These are phyloP conservation scores for Pythium myriotylum DNA, from an alignment of 352 stramenopile genomes.

Conservation along the genomic window DNA sequence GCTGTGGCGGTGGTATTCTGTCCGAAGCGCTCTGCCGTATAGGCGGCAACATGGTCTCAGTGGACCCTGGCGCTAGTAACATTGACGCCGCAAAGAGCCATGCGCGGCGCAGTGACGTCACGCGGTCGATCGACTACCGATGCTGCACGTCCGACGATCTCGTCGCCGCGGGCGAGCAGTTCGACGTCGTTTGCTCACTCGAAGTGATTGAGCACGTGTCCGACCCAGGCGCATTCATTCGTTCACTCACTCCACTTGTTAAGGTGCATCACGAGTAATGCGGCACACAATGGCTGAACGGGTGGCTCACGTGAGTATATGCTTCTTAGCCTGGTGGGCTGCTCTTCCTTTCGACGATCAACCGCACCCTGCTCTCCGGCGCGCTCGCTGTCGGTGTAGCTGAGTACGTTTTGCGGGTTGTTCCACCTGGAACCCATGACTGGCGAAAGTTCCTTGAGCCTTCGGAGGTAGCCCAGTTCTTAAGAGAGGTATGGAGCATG, in stretches of 20 bases:
- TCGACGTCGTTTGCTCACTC: conserved; percentile 85
- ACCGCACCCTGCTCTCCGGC: conserved; percentile 70
- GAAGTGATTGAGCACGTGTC: conserved; percentile 88
- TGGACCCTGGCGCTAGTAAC: conserved; percentile 72
- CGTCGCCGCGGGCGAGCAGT: conserved; percentile 64
- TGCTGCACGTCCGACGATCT: conserved; percentile 83
- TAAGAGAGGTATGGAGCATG: conserved; percentile 44
- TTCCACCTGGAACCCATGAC: conserved; percentile 82
- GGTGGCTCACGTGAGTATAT: not conserved
- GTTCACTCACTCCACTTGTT: conserved; percentile 74
- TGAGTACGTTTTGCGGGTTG: conserved; percentile 74
- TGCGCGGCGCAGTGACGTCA: conserved; percentile 48
- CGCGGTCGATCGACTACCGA: conserved; percentile 78
- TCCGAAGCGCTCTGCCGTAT: conserved; percentile 81
- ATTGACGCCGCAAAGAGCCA: conserved; percentile 74
- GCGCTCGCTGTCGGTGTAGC: conserved; percentile 72
- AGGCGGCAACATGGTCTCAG: conserved; percentile 70
- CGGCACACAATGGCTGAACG: not conserved
- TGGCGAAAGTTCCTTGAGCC: conserved; percentile 87
- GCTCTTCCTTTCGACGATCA: conserved; percentile 87
- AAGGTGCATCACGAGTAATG: conserved; percentile 43
- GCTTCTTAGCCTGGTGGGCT: conserved; percentile 58
- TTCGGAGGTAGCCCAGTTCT: conserved; percentile 55
- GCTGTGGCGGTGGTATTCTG: conserved; percentile 83
- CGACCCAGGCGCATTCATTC: conserved; percentile 67